These are phyloP conservation scores for Aspergillus heteromorphus DNA, from an alignment of 495 filamentous ascomycete genomes.

Conservation along the genomic window DNA sequence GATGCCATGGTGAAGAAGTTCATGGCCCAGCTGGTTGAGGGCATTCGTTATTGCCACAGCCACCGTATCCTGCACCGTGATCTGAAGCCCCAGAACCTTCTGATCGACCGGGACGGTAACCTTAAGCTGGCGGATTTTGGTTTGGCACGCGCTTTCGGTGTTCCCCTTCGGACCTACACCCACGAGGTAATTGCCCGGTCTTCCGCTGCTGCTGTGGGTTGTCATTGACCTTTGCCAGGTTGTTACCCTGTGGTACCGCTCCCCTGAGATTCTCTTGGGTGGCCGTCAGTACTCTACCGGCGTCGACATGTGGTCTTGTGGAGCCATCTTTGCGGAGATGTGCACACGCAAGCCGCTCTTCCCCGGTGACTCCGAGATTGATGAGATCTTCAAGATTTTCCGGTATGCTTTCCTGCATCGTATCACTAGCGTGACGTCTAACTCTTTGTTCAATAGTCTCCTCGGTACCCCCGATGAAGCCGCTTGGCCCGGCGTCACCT, in stretches of 20 bases:
- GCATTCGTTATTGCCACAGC: conserved; percentile 91
- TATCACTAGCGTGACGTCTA: background rate
- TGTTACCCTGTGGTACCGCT: conserved; percentile 96
- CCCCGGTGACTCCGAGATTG: conserved; percentile 97
- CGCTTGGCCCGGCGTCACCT: conserved; percentile 92
- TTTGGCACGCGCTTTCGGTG: conserved; percentile 91
- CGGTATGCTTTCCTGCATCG: conserved; percentile 47
- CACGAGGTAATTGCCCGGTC: conserved; percentile 60
- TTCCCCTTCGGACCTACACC: conserved; percentile 93
- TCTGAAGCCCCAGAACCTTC: conserved; percentile 94
- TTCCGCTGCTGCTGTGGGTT: background rate
- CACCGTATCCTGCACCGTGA: conserved; percentile 93
- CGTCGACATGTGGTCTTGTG: conserved; percentile 99
- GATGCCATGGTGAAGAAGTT: conserved; percentile 94
- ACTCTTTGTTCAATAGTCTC: conserved; percentile 47
- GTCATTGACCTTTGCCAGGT: conserved; percentile 46
- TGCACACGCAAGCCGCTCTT: conserved; percentile 96
- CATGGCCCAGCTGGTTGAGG: conserved; percentile 89
- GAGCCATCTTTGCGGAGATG: conserved; percentile 99
- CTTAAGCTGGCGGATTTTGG: conserved; percentile 98
- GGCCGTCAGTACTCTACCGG: conserved; percentile 97
- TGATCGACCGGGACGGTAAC: conserved; percentile 93
- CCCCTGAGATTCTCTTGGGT: conserved; percentile 96
- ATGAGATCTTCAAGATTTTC: conserved; percentile 99
- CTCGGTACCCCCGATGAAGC: conserved; percentile 88